Evolutionary conservation across 83 land plant species (phyloP).

Genomic region (Diphasiastrum complanatum): DNA sequence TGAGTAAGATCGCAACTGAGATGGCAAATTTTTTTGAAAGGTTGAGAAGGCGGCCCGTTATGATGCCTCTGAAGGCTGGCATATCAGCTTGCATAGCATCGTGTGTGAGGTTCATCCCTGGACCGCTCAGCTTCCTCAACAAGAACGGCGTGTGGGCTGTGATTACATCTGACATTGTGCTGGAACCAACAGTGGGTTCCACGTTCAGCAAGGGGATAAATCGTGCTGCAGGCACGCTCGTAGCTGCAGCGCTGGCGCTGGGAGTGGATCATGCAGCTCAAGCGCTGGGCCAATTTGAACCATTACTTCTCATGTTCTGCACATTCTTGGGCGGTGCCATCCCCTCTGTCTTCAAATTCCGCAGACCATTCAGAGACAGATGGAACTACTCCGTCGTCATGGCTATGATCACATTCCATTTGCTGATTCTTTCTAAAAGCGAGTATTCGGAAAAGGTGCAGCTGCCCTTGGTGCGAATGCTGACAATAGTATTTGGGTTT

Average conservation of each 20-base stretch:
- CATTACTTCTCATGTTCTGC: slow-evolving; percentile 1
- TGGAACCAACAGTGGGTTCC: slow-evolving; percentile 18
- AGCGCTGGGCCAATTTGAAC: slow-evolving; percentile 12
- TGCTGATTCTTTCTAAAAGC: slow-evolving; percentile 19
- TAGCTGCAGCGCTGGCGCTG: slow-evolving; percentile 17
- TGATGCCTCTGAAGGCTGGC: slow-evolving; percentile 15
- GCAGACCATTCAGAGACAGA: slow-evolving; percentile 20
- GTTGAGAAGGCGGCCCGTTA: neutral
- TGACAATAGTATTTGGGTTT: slow-evolving; percentile 10
- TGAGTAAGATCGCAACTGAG: no score
- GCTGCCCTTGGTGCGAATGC: slow-evolving; percentile 16
- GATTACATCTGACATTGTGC: slow-evolving; percentile 12
- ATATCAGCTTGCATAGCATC: slow-evolving; percentile 9
- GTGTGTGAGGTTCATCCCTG: slow-evolving; percentile 7
- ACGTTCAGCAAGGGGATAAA: slow-evolving; percentile 23
- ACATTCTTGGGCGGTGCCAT: slow-evolving; percentile 22
- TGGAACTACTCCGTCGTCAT: slow-evolving; percentile 25
- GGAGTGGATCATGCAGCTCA: neutral
- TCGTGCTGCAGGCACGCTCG: slow-evolving; percentile 12
- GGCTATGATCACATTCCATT: slow-evolving; percentile 23
- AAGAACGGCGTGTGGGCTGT: slow-evolving; percentile 24
- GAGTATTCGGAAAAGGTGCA: slow-evolving; percentile 2
- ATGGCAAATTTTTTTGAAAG: no score
- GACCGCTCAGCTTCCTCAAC: slow-evolving; percentile 1
- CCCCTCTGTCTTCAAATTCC: slow-evolving; percentile 22